Evolutionary conservation across 108 stramenopile genomes (phyloP), one percentile per base, ranked within the genome.

Genomic region (Epithemia pelagica): DNA sequence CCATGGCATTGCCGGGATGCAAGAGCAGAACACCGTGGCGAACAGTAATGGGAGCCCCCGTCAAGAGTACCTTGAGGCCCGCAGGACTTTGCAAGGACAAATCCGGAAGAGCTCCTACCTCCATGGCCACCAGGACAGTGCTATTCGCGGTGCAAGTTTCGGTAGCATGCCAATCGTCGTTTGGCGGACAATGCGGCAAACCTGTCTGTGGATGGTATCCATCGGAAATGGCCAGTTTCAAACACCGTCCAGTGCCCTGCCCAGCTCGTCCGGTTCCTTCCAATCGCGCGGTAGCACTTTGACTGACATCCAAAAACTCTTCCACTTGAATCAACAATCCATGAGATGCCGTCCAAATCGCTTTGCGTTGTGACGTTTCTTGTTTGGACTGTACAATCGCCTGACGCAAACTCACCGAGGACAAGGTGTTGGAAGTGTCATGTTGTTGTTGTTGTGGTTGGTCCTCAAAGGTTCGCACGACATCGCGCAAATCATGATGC

Each of bases 401-500:
- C 57, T 77, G 58, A 26, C 77, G 77, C 31, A 81, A 61, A 32
- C 29, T 24, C 29, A 64, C 33, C 18, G 57, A 23, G 18, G 52
- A 22, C 37, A 31, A 29, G 25, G 53, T 18, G 24, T 53, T 26
- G 29, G 23, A 18, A 37, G 30, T 65, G 19, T 10, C 25, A 23
- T 37, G 25, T 31, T 70, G 8, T 28, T 33, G 22, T 52, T 52
- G 15, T 0, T 57, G 37, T 26, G 32, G 29, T 64, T 33, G 23
- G 2, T 21, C 21, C 58, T 22, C 65, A 30, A 25, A 37, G 26
- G 58, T 63, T 28, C 87, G 78, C 37, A 91, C 78, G 20, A 90
- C 86, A 82, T 89, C 78, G n/a, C 90, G 72, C 28, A 92, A 62
- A 70, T 92, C 90, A 25, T 82, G 54, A 62, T 87, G 64, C 20